These are phyloP conservation scores for Alternaria brassicicola DNA, from an alignment of 2,329 filamentous ascomycete genomes.

Conservation along the genomic window DNA sequence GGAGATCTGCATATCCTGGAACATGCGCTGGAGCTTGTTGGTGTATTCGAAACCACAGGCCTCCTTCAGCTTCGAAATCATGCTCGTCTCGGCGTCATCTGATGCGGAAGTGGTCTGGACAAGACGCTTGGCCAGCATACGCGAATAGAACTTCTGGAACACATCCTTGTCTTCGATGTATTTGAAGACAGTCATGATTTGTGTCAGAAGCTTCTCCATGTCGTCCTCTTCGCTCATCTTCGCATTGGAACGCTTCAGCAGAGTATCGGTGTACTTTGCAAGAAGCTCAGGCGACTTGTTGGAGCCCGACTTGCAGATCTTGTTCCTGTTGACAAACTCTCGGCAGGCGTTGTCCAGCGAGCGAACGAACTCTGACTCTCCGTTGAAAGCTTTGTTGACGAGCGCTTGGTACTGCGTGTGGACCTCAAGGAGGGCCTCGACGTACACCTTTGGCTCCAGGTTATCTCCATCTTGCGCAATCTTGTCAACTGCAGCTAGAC, in stretches of 20 bases:
- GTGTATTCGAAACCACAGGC: conserved; percentile 99
- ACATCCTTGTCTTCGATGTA: conserved; percentile 99
- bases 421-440: conserved; percentile 91
- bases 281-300: conserved; percentile 94
- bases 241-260: conserved; percentile 84
- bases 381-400: conserved; percentile 89
- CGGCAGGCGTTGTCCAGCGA: conserved; percentile 96
- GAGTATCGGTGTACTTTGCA: conserved; percentile 91
- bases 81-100: conserved; percentile 96
- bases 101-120: conserved; percentile 96
- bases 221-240: conserved; percentile 94
- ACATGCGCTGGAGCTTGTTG: conserved; percentile 99
- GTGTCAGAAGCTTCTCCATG: conserved; percentile 82
- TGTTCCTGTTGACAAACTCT: conserved; percentile 97
- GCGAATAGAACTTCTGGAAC: conserved; percentile 99
- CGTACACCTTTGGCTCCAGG: conserved; percentile 94
- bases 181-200: conserved; percentile 99
- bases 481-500: conserved; percentile 86
- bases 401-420: conserved; percentile 91
- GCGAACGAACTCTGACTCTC: conserved; percentile 95
- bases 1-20: conserved; percentile 99
- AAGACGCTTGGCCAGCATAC: conserved; percentile 91
- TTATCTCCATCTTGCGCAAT: conserved; percentile 86
- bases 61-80: conserved; percentile 99
- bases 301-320: conserved; percentile 90